These are phyloP conservation scores for Hamigera avellanea DNA, from an alignment of 495 filamentous ascomycete species.

Conservation along the genomic window DNA sequence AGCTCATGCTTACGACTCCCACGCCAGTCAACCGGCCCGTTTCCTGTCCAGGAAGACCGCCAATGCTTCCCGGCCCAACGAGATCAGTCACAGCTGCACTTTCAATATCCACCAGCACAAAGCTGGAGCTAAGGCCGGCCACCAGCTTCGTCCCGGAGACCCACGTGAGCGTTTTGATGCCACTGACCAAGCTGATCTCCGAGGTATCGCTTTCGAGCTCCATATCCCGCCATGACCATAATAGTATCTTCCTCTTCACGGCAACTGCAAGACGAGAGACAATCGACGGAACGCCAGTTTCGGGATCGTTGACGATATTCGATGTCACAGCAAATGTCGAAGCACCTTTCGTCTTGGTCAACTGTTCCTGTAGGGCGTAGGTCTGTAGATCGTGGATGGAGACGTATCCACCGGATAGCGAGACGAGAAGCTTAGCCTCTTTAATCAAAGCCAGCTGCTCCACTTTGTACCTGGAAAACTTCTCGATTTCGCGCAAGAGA, in stretches of 20 bases:
- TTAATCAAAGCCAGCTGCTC: conserved; percentile 94
- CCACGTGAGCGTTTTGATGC: conserved; percentile 81
- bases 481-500: conserved; percentile 79
- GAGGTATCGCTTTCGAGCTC: conserved; percentile 62
- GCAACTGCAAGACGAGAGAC: conserved; percentile 84
- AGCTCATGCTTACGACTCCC: conserved; percentile 74
- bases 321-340: conserved; percentile 84
- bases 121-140: conserved; percentile 77
- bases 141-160: conserved; percentile 73
- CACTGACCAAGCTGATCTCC: conserved; percentile 69
- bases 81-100: conserved; percentile 60
- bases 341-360: conserved; percentile 78
- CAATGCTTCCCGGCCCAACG: conserved; percentile 64
- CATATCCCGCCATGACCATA: conserved; percentile 95
- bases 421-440: conserved; percentile 81
- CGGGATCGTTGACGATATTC: conserved; percentile 81
- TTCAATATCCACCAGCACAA: conserved; percentile 80
- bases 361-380: conserved; percentile 67
- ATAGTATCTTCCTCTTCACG: conserved; percentile 75
- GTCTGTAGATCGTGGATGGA: conserved; percentile 79
- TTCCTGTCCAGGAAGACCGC: conserved; percentile 51
- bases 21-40: conserved; percentile 53
- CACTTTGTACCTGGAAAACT: conserved; percentile 78
- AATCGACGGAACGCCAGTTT: conserved; percentile 78
- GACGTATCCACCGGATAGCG: conserved; percentile 77